Percentiles rank a stretch among this genome's conserved stretches.
These are phyloP conservation scores for Rhizoclosmatium globosum DNA, from an alignment of 192 early-diverging fungal species.

Conservation along the genomic window DNA sequence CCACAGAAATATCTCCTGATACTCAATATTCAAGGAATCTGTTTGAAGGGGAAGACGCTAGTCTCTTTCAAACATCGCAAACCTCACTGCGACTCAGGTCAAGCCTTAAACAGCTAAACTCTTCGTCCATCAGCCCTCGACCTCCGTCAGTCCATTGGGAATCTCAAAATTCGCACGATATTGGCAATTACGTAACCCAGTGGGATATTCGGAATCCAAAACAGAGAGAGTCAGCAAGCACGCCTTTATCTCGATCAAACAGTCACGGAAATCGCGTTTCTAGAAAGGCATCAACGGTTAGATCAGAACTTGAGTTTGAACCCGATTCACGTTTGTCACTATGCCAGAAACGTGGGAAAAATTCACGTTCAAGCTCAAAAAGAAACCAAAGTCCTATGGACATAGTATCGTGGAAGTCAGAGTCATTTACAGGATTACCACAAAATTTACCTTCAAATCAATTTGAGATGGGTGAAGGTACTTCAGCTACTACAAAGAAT, in stretches of 20 bases:
- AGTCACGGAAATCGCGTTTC: not conserved
- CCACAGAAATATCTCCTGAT: not conserved
- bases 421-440: not conserved
- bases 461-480: not conserved
- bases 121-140: no score
- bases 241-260: not conserved
- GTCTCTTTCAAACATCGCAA: not conserved
- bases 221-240: no score
- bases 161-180: no score
- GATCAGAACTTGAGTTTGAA: no score
- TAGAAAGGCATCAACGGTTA: not conserved
- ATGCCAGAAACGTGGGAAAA: no score
- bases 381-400: no score
- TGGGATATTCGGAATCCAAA: no score
- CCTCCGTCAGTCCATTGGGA: no score
- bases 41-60: not conserved
- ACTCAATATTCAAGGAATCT: not conserved
- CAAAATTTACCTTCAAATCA: not conserved
- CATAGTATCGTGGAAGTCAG: not conserved
- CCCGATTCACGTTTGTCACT: no score
- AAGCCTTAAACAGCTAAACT: not conserved
- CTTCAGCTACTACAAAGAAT: not conserved
- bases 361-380: no score
- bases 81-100: not conserved
- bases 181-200: no score